Evolutionary conservation across 768 basidiomycete genomes (phyloP).

Genomic region (Collybiopsis luxurians): DNA sequence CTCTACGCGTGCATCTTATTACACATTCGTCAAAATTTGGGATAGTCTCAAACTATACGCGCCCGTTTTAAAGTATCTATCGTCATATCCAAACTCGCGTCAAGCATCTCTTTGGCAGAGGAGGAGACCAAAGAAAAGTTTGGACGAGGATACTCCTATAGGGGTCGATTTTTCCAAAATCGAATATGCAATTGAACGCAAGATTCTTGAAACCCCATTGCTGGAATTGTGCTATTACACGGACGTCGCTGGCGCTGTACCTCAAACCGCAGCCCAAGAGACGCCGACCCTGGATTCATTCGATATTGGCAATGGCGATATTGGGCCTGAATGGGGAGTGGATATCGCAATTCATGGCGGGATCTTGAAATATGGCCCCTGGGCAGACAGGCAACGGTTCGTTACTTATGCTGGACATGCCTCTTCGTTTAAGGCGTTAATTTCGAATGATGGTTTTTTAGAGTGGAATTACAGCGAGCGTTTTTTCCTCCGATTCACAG

Average conservation of each 20-base stretch:
- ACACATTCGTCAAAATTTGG: conserved; percentile 52
- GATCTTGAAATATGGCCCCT: conserved; percentile 83
- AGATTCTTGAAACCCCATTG: conserved; percentile 71
- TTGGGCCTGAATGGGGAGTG: conserved; percentile 91
- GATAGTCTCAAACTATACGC: conserved; percentile 1
- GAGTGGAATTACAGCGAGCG: conserved; percentile 70
- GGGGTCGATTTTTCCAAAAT: conserved; percentile 52
- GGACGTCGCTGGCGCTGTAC: conserved; percentile 80
- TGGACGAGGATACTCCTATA: conserved; percentile 53
- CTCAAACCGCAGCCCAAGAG: conserved; percentile 31
- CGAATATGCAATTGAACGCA: conserved; percentile 89
- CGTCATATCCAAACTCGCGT: not conserved
- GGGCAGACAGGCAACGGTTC: conserved; percentile 93
- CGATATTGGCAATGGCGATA: conserved; percentile 84
- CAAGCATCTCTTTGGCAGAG: not conserved
- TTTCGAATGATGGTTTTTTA: conserved; percentile 20
- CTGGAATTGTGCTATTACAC: conserved; percentile 85
- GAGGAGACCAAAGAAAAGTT: conserved; percentile 24
- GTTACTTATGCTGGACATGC: not conserved
- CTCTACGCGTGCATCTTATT: conserved; percentile 31
- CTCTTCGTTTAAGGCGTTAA: not conserved
- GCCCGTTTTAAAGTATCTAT: conserved; percentile 3
- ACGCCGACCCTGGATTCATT: conserved; percentile 39
- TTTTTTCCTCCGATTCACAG: conserved; percentile 86
- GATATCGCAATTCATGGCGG: conserved; percentile 82